These are phyloP conservation scores for Hortiboletus campestris DNA, from an alignment of 768 basidiomycete genomes.

Conservation along the genomic window DNA sequence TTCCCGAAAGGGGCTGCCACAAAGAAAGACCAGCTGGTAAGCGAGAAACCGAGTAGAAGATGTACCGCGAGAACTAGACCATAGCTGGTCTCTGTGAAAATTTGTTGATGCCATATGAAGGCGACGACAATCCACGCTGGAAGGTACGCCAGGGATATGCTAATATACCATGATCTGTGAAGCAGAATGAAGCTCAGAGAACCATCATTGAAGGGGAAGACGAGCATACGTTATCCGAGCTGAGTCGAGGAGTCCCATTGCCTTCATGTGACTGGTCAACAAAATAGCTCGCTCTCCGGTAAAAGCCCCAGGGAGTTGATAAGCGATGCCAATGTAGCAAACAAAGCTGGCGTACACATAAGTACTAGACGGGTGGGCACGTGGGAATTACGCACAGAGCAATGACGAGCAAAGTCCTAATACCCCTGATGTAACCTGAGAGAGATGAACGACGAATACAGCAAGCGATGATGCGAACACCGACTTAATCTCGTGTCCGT, in stretches of 20 bases:
- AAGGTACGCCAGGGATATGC: constrained; percentile 64
- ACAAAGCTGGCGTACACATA: constrained; percentile 48
- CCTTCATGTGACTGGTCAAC: constrained; percentile 72
- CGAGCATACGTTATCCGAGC: constrained; percentile 56
- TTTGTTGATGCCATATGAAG: constrained; percentile 60
- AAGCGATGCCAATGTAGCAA: constrained; percentile 69
- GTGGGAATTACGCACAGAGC: constrained; percentile 50
- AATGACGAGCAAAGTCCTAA: constrained; percentile 61
- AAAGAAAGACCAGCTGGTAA: constrained; percentile 74
- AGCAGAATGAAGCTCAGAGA: neutral
- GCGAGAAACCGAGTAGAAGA: constrained; percentile 61
- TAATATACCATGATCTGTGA: constrained; percentile 59
- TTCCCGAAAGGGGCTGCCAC: constrained; percentile 68
- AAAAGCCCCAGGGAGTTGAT: constrained; percentile 74
- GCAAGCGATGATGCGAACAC: constrained; percentile 17
- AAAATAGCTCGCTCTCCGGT: constrained; percentile 61
- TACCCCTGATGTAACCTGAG: constrained; percentile 59
- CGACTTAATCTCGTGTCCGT: constrained; percentile 55
- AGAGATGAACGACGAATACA: constrained; percentile 1
- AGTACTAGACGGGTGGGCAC: neutral
- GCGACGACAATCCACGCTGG: constrained; percentile 74
- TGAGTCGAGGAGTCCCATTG: constrained; percentile 74
- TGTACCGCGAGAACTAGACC: constrained; percentile 64
- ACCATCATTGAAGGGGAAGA: neutral
- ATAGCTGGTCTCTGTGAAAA: constrained; percentile 61